Conservation (phyloP, 2,329 filamentous ascomycete species). For the Microcyclospora pomicola region DNA sequence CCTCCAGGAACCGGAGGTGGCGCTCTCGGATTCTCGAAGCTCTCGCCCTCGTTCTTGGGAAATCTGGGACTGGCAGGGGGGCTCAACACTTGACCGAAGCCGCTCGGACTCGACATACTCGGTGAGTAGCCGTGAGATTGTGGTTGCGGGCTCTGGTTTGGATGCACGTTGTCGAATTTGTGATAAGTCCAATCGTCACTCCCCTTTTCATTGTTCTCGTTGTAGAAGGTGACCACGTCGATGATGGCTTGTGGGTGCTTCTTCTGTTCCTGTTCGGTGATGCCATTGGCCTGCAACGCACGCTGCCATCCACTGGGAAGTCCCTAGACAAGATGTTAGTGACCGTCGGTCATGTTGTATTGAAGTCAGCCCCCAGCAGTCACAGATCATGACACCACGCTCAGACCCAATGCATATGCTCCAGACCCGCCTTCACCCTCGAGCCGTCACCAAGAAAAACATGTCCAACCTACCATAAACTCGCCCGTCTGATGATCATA, state of each 20-base stretch:
- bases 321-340: slow-evolving; percentile 37
- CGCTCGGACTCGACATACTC: not conserved
- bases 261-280: slow-evolving; percentile 88
- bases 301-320: slow-evolving; percentile 97
- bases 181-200: slow-evolving; percentile 83
- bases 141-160: slow-evolving; percentile 31
- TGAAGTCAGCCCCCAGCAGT: not conserved
- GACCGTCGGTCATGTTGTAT: not conserved
- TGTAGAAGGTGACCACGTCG: slow-evolving; percentile 93
- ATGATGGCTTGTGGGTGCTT: slow-evolving; percentile 92
- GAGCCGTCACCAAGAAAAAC: too few relatives aligned
- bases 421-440: too few relatives aligned
- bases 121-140: slow-evolving; percentile 13
- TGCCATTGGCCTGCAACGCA: slow-evolving; percentile 86
- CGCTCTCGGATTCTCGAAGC: slow-evolving; percentile 91
- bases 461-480: slow-evolving; percentile 60
- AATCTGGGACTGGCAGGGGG: slow-evolving; percentile 76
- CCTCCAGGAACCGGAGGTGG: slow-evolving; percentile 69
- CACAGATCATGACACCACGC: not conserved
- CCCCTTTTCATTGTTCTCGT: slow-evolving; percentile 72
- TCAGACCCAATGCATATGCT: too few relatives aligned
- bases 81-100: slow-evolving; percentile 42
- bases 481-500: slow-evolving; percentile 94
- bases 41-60: slow-evolving; percentile 77
- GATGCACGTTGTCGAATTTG: slow-evolving; percentile 82